A percentile compares a stretch with the other conserved stretches of the same genome.
Evolutionary conservation across 2,329 filamentous ascomycete species (phyloP).

Genomic region (Pestalotiopsis sp.): DNA sequence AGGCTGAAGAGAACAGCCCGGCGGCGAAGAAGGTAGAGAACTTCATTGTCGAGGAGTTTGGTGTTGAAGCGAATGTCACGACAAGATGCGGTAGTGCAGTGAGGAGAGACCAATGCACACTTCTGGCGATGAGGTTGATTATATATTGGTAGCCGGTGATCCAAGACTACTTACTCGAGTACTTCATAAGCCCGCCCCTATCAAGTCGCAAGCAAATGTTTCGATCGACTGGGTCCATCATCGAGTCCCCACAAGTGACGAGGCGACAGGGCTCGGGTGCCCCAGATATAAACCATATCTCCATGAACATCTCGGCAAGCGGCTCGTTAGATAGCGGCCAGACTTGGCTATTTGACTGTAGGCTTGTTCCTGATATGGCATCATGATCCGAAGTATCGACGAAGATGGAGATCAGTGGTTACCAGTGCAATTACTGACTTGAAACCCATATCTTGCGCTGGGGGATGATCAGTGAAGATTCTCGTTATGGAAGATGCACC

Average conservation of each 20-base stretch:
- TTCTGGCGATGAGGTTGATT: background rate
- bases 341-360: background rate
- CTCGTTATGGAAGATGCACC: too few relatives aligned
- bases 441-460: too few relatives aligned
- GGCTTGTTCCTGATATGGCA: background rate
- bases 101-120: background rate
- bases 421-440: too few relatives aligned
- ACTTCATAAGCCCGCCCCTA: background rate
- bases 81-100: background rate
- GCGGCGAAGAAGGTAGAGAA: background rate
- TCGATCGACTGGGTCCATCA: background rate
- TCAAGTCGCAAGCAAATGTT: background rate
- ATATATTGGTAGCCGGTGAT: background rate
- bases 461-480: too few relatives aligned
- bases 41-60: background rate
- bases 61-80: background rate
- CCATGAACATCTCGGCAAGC: background rate
- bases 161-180: background rate
- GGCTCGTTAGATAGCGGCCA: background rate
- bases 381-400: background rate
- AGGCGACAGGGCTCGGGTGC: background rate
- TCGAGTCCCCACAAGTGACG: background rate
- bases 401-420: background rate
- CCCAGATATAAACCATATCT: background rate
- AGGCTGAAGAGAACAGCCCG: background rate